Evolutionary conservation across 1,284 basidiomycete genomes (phyloP), one percentile per base, ranked within the genome.

Genomic region (Bondarzewia mesenterica): DNA sequence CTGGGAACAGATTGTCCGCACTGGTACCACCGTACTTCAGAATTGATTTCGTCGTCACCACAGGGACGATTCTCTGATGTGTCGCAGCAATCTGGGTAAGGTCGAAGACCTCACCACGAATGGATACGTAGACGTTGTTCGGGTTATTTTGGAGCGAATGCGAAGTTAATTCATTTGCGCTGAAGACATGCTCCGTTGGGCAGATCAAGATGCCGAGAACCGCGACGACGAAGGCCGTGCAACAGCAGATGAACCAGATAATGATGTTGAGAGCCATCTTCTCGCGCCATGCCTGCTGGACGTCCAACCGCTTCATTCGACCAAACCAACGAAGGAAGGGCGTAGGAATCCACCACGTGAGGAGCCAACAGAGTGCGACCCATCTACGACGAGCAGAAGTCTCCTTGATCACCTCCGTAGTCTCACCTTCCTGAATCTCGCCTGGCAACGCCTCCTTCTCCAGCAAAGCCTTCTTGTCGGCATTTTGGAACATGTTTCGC

Each of bases 281-380:
- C 69, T 99, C 95, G 57, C 94, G 74, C 95, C 94, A 98, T 1
- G 95, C 95, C 68, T 98, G 93, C 39, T 89, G 84, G 37, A 99
- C 78, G 60, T 99, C 96, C 52, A 87, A 68, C 10, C 94, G 85
- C 70, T 97, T 97, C 89, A 99, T 93, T 20, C 90, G 78, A 1
- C 90, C 90, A 48, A 91, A 60, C 63, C 78, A 82, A 15, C 68
- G 72, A 41, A 99, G 71, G 46, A 85, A 65, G 12, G 78, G 77
- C 20, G 77, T 84, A 0, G 94, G 95, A 6, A 93, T 67, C 87
- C 89, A 98, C 72, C 80, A 98, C 0, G 93, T 99, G 46, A 97
- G 72, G n/a, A 89, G 63, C 85, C 91, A 92, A 53, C 88, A 92
- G 1, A 97, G 66, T 14, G 78, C 74, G 5, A 96, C 89, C 95